phyloP scores from a whole-genome alignment of 371 early-diverging fungal species.

The Apophysomyces variabilis region DNA sequence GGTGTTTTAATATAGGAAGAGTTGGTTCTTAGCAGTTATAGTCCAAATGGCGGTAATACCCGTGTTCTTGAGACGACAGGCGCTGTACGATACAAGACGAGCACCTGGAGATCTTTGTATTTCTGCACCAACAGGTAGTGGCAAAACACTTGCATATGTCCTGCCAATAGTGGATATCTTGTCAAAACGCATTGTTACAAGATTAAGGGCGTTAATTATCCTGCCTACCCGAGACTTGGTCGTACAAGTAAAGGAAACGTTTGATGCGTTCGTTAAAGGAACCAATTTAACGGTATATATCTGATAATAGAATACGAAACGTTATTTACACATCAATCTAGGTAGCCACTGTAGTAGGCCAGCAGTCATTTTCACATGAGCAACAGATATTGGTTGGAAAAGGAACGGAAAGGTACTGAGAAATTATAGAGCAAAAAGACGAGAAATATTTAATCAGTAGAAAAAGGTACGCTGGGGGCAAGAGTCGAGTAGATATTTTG shows the following conservation, averaged over 20 bases:
- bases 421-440: constrained; percentile 3
- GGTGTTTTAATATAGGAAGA: neutral
- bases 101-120: constrained; percentile 85
- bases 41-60: constrained; percentile 92
- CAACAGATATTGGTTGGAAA: constrained; percentile 70
- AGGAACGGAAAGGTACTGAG: constrained; percentile 34
- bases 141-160: constrained; percentile 97
- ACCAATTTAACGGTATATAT: constrained; percentile 64
- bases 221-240: constrained; percentile 93
- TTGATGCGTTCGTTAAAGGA: constrained; percentile 76
- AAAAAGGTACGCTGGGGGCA: constrained; percentile 56
- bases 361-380: constrained; percentile 80
- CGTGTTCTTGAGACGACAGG: constrained; percentile 63
- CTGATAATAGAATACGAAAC: neutral
- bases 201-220: constrained; percentile 86
- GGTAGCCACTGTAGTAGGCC: constrained; percentile 76
- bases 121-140: constrained; percentile 95
- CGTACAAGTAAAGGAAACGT: constrained; percentile 82
- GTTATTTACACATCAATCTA: constrained; percentile 17
- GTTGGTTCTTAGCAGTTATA: neutral
- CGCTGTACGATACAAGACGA: constrained; percentile 55
- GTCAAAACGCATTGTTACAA: constrained; percentile 67
- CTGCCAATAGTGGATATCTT: constrained; percentile 91
- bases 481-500: constrained; percentile 85
- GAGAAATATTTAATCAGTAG: neutral